These are phyloP conservation scores for Pichia pseudocactophila DNA, from an alignment of 805 yeast species.

Conservation along the genomic window DNA sequence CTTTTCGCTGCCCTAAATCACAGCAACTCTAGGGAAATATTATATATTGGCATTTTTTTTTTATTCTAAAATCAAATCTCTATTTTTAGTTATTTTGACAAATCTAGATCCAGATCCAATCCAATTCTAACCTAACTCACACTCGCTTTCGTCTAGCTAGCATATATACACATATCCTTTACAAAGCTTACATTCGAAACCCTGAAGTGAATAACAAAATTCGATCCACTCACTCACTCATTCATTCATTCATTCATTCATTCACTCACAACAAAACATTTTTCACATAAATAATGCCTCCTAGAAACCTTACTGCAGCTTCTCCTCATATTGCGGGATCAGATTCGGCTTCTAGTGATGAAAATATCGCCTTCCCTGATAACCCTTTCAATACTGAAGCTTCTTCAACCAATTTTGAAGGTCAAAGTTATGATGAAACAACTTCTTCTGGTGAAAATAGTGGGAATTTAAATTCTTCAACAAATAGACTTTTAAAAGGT, in stretches of 20 bases:
- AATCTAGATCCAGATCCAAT: too few species aligned
- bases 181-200: too few species aligned
- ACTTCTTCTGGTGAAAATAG: slow-evolving; percentile 6
- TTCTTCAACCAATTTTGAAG: slow-evolving; percentile 18
- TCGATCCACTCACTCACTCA: too few species aligned
- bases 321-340: slow-evolving; percentile 25
- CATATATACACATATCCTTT: too few species aligned
- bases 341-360: slow-evolving; percentile 20
- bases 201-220: too few species aligned
- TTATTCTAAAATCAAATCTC: too few species aligned
- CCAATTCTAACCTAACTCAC: neutral
- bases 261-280: too few species aligned
- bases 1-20: too few species aligned
- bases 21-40: too few species aligned
- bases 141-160: neutral
- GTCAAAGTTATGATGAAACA: slow-evolving; percentile 19
- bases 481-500: slow-evolving; percentile 8
- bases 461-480: slow-evolving; percentile 11
- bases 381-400: slow-evolving; percentile 22
- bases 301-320: slow-evolving; percentile 27
- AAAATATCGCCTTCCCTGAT: slow-evolving; percentile 10
- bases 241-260: too few species aligned
- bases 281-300: slow-evolving; percentile 21
- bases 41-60: too few species aligned
- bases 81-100: too few species aligned